Percentiles rank a stretch among this genome's conserved stretches.
phyloP scores from a whole-genome alignment of 345 rosid genomes.

The Lenwebbia sp. region DNA sequence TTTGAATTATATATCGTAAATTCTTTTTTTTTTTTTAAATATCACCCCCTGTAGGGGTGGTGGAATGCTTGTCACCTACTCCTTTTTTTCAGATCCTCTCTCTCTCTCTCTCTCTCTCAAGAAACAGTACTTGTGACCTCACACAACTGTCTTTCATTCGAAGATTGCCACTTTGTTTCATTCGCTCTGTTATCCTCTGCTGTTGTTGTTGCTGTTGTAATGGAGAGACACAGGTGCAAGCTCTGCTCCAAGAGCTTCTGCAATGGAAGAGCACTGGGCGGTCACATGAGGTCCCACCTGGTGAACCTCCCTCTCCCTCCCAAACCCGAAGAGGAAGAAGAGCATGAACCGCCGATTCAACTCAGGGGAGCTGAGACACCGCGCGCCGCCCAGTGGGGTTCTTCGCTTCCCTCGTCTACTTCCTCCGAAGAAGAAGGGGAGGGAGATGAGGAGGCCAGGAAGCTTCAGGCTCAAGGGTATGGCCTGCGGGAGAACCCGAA shows the following conservation, averaged over 20 bases:
- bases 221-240: slow-evolving; percentile 73
- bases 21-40: slow-evolving; percentile 9
- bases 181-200: background rate
- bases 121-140: background rate
- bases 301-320: slow-evolving; percentile 28
- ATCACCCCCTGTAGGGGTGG: slow-evolving; percentile 13
- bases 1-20: background rate
- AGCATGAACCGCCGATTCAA: background rate
- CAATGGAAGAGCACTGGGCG: slow-evolving; percentile 75
- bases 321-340: background rate
- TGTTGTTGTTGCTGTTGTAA: slow-evolving; percentile 1
- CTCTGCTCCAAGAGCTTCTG: slow-evolving; percentile 53
- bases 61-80: slow-evolving; percentile 78
- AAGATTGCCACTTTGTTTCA: background rate
- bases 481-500: slow-evolving; percentile 50
- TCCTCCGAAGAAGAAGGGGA: slow-evolving; percentile 21
- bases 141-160: background rate
- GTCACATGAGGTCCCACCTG: slow-evolving; percentile 86
- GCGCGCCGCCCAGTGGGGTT: slow-evolving; percentile 5
- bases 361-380: background rate
- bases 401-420: slow-evolving; percentile 19
- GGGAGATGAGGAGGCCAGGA: slow-evolving; percentile 20
- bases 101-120: background rate
- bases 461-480: slow-evolving; percentile 5
- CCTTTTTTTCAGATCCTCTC: slow-evolving; percentile 34